A percentile compares a stretch with the other conserved stretches of the same genome.
Conservation (phyloP, 2,329 filamentous ascomycete species). For the Trichoderma sp. region DNA sequence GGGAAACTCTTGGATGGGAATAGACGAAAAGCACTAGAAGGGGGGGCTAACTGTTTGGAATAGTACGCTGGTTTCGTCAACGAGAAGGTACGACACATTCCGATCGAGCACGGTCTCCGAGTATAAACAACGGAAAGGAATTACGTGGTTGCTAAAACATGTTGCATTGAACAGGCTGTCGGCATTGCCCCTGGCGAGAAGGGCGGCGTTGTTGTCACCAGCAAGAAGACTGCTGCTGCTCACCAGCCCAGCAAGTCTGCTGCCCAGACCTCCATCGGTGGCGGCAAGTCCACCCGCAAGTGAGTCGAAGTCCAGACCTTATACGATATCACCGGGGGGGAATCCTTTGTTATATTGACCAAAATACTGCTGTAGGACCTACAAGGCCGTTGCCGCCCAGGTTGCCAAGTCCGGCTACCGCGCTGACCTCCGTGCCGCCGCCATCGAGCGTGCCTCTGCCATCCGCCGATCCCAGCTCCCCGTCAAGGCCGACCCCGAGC, state of each 20-base stretch:
- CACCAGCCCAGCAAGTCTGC: conserved; percentile 70
- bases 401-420: conserved; percentile 86
- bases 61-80: conserved; percentile 92
- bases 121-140: neutral
- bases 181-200: conserved; percentile 74
- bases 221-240: conserved; percentile 74
- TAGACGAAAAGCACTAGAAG: neutral
- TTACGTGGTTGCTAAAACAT: neutral
- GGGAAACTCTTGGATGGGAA: neutral
- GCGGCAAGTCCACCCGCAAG: conserved; percentile 74
- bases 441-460: conserved; percentile 83
- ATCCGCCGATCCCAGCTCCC: conserved; percentile 76
- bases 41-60: conserved; percentile 35
- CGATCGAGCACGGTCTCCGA: conserved; percentile 1
- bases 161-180: conserved; percentile 62
- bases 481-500: conserved; percentile 70
- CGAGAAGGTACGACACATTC: conserved; percentile 67
- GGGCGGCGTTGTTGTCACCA: conserved; percentile 75
- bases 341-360: conserved; percentile 20
- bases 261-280: conserved; percentile 66
- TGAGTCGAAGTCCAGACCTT: conserved; percentile 29
- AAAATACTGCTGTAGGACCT: conserved; percentile 61
- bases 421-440: conserved; percentile 70
- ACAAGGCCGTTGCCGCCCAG: conserved; percentile 80
- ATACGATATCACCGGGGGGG: neutral